A percentile compares a stretch with the other conserved stretches of the same genome.
Conservation (phyloP, 2,329 filamentous ascomycete genomes). For the Scedosporium apiospermum region DNA sequence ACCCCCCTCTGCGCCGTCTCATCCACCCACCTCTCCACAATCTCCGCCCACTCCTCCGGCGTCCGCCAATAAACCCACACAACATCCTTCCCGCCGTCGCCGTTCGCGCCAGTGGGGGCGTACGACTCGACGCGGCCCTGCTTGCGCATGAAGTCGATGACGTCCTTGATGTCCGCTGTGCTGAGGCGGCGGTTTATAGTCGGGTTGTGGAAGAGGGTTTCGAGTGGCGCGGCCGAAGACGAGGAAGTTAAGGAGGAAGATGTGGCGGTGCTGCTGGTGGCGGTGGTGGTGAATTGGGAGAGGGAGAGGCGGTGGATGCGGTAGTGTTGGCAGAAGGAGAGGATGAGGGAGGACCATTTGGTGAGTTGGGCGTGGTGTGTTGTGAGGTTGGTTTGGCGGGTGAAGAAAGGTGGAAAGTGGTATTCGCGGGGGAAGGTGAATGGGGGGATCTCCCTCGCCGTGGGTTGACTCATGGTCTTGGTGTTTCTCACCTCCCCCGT, state of each 20-base stretch:
- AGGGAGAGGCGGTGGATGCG: constrained; percentile 68
- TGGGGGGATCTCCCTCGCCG: background rate
- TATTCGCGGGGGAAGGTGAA: constrained; percentile 57
- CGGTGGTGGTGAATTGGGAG: constrained; percentile 40
- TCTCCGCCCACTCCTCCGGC: constrained; percentile 80
- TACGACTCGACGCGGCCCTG: constrained; percentile 61
- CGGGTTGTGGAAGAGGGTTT: constrained; percentile 48
- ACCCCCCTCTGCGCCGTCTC: constrained; percentile 79
- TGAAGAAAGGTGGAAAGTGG: constrained; percentile 79
- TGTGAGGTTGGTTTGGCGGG: constrained; percentile 62
- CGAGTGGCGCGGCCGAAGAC: constrained; percentile 22
- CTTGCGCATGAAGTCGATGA: constrained; percentile 49
- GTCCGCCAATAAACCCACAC: constrained; percentile 78
- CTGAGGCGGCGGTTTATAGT: constrained; percentile 40
- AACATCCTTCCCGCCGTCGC: constrained; percentile 33
- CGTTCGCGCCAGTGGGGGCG: constrained; percentile 14
- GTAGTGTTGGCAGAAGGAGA: constrained; percentile 72
- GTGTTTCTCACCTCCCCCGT: background rate
- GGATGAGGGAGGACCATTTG: constrained; percentile 82
- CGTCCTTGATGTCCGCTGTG: constrained; percentile 42
- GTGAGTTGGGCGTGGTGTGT: constrained; percentile 67
- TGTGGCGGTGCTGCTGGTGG: constrained; percentile 20
- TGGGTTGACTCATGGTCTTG: background rate
- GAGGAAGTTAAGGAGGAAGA: constrained; percentile 22
- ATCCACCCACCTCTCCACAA: constrained; percentile 74